Evolutionary conservation across 345 rosid genomes (phyloP).

Genomic region (Arabis alpina): DNA sequence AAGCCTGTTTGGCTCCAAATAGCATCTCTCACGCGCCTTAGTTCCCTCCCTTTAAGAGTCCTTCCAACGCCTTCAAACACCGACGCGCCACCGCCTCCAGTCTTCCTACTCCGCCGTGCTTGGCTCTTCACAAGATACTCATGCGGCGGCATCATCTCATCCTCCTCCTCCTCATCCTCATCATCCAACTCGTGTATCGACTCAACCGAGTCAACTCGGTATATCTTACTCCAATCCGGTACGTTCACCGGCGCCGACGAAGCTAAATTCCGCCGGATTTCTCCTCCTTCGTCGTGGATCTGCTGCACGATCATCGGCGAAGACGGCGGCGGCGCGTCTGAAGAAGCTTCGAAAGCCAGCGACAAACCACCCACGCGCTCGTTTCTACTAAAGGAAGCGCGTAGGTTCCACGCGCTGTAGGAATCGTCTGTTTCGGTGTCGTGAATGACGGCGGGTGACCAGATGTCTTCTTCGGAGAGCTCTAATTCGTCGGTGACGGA

Average conservation of each 20-base stretch:
- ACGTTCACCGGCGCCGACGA: conserved; percentile 89
- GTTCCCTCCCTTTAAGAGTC: conserved; percentile 92
- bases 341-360: conserved; percentile 58
- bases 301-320: conserved; percentile 73
- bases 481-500: conserved; percentile 49
- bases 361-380: conserved; percentile 71
- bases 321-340: conserved; percentile 31
- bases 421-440: not conserved
- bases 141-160: conserved; percentile 89
- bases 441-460: conserved; percentile 60
- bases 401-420: conserved; percentile 51
- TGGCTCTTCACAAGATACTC: conserved; percentile 81
- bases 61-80: conserved; percentile 89
- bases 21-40: conserved; percentile 89
- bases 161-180: conserved; percentile 49
- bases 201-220: conserved; percentile 76
- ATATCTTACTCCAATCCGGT: conserved; percentile 93
- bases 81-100: conserved; percentile 52
- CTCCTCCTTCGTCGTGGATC: conserved; percentile 46
- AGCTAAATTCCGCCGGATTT: conserved; percentile 33
- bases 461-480: conserved; percentile 74
- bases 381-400: conserved; percentile 21
- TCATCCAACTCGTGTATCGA: conserved; percentile 69
- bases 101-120: conserved; percentile 55
- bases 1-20: conserved; percentile 97